These are phyloP conservation scores for Rhodosporidiobolus sp. DNA, from an alignment of 768 basidiomycete genomes.

Conservation along the genomic window DNA sequence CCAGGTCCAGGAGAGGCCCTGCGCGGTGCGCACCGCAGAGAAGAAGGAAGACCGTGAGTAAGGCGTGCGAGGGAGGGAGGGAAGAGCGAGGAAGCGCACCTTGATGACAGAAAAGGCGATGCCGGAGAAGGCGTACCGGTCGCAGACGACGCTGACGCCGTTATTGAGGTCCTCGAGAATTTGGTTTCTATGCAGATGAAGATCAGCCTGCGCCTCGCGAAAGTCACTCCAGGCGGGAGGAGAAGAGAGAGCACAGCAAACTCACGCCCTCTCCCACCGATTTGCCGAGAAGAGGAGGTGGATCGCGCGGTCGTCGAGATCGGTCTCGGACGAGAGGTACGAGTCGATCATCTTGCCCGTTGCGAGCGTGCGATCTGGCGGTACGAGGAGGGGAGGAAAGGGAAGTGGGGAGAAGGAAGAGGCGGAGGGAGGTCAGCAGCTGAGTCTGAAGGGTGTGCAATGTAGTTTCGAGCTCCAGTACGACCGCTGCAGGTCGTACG, in stretches of 20 bases:
- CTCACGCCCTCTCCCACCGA: slow-evolving; percentile 88
- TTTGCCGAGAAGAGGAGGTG: slow-evolving; percentile 96
- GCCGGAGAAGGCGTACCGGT: slow-evolving; percentile 95
- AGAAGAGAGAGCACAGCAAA: slow-evolving; percentile 5
- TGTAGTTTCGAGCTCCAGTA: too few relatives aligned
- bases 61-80: background rate
- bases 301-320: slow-evolving; percentile 85
- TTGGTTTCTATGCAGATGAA: slow-evolving; percentile 52
- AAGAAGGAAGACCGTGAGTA: background rate
- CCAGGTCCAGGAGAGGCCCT: slow-evolving; percentile 71
- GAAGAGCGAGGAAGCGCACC: slow-evolving; percentile 40
- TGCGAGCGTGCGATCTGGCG: slow-evolving; percentile 85
- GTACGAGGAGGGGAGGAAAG: too few relatives aligned
- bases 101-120: slow-evolving; percentile 70
- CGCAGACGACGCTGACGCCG: slow-evolving; percentile 77
- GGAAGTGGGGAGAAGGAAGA: background rate
- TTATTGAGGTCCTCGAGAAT: slow-evolving; percentile 61
- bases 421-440: background rate
- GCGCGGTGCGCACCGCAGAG: background rate
- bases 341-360: slow-evolving; percentile 91
- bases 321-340: slow-evolving; percentile 76
- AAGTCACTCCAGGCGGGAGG: too few relatives aligned
- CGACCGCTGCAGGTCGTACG: too few relatives aligned
- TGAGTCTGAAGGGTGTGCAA: too few relatives aligned
- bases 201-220: background rate